Evolutionary conservation across 1,284 basidiomycete genomes (phyloP).

Genomic region (Ceratobasidium sp.): DNA sequence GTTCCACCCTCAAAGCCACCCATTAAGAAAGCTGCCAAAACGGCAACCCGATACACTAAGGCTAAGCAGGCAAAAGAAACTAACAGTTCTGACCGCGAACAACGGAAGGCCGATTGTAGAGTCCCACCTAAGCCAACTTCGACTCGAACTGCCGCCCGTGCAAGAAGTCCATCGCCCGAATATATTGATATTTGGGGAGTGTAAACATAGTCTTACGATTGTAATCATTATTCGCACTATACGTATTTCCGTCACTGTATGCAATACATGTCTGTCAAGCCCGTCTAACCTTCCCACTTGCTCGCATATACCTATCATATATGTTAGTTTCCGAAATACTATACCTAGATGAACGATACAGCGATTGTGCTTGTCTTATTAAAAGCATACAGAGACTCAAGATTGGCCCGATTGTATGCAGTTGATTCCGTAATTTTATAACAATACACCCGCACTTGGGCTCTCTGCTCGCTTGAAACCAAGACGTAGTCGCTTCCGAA

Average conservation of each 20-base stretch:
- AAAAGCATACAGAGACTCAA: too few species aligned
- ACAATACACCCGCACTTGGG: too few species aligned
- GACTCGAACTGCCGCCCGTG: not conserved
- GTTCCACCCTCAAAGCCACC: not conserved
- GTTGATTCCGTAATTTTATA: too few species aligned
- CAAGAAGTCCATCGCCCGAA: constrained; percentile 32
- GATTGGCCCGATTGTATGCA: too few species aligned
- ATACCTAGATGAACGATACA: too few species aligned
- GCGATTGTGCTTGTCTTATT: too few species aligned
- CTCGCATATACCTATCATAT: too few species aligned
- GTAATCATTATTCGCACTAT: not conserved
- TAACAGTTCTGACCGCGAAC: constrained; percentile 7
- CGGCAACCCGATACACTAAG: not conserved
- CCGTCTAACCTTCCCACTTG: not conserved
- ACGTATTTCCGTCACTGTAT: not conserved
- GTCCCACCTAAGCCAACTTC: not conserved
- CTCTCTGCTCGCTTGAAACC: too few species aligned
- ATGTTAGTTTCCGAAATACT: too few species aligned
- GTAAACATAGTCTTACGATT: not conserved
- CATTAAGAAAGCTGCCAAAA: too few species aligned
- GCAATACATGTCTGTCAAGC: too few species aligned
- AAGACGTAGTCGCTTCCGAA: too few species aligned
- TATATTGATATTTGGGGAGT: constrained; percentile 28
- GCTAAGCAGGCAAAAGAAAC: not conserved
- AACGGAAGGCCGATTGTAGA: not conserved